Evolutionary conservation across 441 rosid species (phyloP).

Genomic region (Adansonia gregorii): DNA sequence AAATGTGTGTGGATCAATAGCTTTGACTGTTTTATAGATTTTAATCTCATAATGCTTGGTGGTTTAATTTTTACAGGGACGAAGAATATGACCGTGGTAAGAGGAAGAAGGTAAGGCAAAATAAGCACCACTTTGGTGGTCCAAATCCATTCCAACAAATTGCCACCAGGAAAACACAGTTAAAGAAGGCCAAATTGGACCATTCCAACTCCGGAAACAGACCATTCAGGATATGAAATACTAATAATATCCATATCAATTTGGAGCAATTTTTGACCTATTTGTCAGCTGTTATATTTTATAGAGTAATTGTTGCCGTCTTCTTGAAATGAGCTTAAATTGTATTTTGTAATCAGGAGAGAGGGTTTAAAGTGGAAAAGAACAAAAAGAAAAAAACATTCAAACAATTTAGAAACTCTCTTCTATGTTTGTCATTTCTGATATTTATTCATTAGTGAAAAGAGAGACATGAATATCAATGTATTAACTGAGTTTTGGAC

Average conservation of each 20-base stretch:
- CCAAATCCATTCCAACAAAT: constrained; percentile 79
- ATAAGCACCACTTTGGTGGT: constrained; percentile 51
- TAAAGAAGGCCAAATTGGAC: constrained; percentile 51
- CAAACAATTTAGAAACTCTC: not conserved
- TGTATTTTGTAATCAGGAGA: not conserved
- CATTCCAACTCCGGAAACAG: constrained; percentile 48
- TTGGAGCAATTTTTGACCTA: constrained; percentile 28
- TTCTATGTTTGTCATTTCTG: not conserved
- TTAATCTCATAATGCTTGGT: constrained; percentile 7
- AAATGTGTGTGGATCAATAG: not conserved
- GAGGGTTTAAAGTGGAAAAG: not conserved
- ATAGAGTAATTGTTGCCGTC: not conserved
- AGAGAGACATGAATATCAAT: not conserved
- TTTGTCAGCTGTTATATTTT: constrained; percentile 1
- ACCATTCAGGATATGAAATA: constrained; percentile 74
- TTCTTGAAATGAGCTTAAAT: not conserved
- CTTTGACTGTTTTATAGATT: not conserved
- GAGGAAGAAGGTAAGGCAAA: constrained; percentile 70
- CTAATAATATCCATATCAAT: not conserved
- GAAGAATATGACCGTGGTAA: constrained; percentile 90
- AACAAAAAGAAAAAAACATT: not conserved
- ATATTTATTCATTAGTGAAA: not conserved
- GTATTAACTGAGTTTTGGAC: not conserved
- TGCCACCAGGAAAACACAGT: constrained; percentile 48
- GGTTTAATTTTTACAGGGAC: constrained; percentile 57